Base-by-base conservation (phyloP, 1,284 basidiomycete genomes). In the Agaricales sp. region DNA sequence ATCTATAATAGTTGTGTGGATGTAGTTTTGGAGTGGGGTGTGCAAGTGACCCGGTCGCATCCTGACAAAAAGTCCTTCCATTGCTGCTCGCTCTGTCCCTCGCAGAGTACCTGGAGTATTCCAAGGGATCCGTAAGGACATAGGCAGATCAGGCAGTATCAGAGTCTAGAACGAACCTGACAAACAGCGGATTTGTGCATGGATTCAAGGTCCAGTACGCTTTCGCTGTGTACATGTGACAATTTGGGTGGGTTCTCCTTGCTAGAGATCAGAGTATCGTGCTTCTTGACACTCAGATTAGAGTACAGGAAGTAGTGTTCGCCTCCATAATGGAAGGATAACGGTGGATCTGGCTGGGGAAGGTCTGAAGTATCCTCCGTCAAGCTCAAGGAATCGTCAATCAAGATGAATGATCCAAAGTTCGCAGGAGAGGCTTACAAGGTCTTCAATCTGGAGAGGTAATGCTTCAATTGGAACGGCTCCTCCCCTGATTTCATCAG, bases 111-210 rank as follows among this genome's bases (percentile, higher is more conserved):
- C 39, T 41, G 39, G 39, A 16, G 39, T 11, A 16, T 30, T 30
- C 6, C 6, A 30, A 14, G 26, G 26, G 26, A 14, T 6, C 6
- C 6, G 14, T 30, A 14, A 30, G 26, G 26, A 6, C 14, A 30
- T 6, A 14, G 14, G 6, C 14, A 6, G 14, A 30, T 41, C 8
- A 41, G 39, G 6, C 6, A 41, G 19, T 4, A 41, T 18, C 6
- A 18, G 39, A 41, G 19, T 41, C 39, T n/a, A 35, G 30, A 35
- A 8, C 39, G 6, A 8, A 41, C 39, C 39, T 41, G 8, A 41
- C 39, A 41, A 18, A 41, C n/a, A n/a, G 39, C 39, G 8, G 39
- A 41, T 41, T 41, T 41, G 39, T 20, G 39, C 39, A 41, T 41
- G 16, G 8, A 8, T 16, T 41, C 39, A 20, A 41, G 39, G 19